Conservation (phyloP, 306 rosid species). For the Vigna mungo region DNA sequence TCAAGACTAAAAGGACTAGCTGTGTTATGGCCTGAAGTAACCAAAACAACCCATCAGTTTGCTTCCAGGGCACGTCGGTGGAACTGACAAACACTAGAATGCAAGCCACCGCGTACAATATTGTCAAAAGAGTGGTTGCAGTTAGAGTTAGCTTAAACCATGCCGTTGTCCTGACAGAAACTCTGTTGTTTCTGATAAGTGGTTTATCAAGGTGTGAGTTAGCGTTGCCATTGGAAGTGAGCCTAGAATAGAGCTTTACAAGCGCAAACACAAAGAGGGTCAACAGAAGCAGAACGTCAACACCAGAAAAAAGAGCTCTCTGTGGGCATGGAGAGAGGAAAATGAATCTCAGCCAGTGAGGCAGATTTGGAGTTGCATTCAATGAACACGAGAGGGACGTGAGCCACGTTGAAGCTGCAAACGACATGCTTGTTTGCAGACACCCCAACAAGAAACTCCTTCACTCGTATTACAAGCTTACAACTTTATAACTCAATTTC, state of each 20-base stretch:
- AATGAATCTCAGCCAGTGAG: conserved; percentile 74
- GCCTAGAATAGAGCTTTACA: conserved; percentile 61
- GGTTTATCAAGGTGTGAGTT: conserved; percentile 65
- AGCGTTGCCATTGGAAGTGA: conserved; percentile 44
- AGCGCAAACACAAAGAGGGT: conserved; percentile 56
- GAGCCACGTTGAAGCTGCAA: conserved; percentile 58
- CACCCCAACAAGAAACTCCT: conserved; percentile 6
- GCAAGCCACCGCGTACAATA: conserved; percentile 56
- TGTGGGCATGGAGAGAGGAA: conserved; percentile 92
- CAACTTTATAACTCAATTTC: neutral
- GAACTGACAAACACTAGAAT: conserved; percentile 51
- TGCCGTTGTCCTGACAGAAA: conserved; percentile 58
- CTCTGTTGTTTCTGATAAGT: conserved; percentile 46
- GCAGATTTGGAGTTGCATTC: conserved; percentile 36
- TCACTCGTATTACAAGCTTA: neutral
- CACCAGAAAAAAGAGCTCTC: conserved; percentile 66
- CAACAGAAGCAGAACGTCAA: conserved; percentile 61
- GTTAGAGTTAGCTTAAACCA: conserved; percentile 70
- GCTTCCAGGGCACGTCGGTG: conserved; percentile 58
- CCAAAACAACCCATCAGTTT: conserved; percentile 73
- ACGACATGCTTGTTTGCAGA: conserved; percentile 49
- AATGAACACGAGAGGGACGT: conserved; percentile 65
- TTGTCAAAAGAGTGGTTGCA: conserved; percentile 54
- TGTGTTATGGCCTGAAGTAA: conserved; percentile 74
- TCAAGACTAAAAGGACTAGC: conserved; percentile 54